A percentile compares a stretch with the other conserved stretches of the same genome.
Conservation (phyloP, 805 yeast species). For the Ogataea salicorniae region DNA sequence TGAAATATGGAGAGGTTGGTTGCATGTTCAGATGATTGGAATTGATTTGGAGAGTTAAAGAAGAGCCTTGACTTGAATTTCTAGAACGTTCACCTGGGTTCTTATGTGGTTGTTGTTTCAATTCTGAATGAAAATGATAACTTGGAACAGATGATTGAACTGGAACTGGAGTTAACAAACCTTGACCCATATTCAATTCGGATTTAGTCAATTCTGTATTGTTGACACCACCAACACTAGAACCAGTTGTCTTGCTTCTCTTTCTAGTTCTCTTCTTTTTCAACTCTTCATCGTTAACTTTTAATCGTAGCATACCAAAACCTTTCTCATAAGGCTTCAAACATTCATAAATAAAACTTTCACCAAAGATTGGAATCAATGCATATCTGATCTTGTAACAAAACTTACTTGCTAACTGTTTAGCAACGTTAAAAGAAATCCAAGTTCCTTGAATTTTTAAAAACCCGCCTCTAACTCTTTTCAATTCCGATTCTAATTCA, state of each 20-base stretch:
- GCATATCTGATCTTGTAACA: slow-evolving; percentile 74
- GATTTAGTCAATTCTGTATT: too few relatives aligned
- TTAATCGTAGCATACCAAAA: slow-evolving; percentile 56
- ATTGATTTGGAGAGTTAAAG: too few relatives aligned
- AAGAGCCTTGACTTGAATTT: too few relatives aligned
- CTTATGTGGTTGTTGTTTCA: too few relatives aligned
- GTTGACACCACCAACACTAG: neutral
- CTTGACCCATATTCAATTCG: too few relatives aligned
- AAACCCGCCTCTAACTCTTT: slow-evolving; percentile 84
- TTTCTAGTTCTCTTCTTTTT: slow-evolving; percentile 19
- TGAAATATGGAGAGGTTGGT: neutral
- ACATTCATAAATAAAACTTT: slow-evolving; percentile 56
- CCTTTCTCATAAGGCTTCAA: slow-evolving; percentile 55
- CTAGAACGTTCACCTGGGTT: too few relatives aligned
- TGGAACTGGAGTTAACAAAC: too few relatives aligned
- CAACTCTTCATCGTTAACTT: slow-evolving; percentile 24
- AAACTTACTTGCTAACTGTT: slow-evolving; percentile 61
- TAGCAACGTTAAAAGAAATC: slow-evolving; percentile 71
- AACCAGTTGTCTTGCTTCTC: slow-evolving; percentile 11
- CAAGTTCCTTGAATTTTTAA: slow-evolving; percentile 93
- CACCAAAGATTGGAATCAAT: slow-evolving; percentile 76
- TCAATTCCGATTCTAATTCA: slow-evolving; percentile 54
- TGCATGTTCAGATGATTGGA: too few relatives aligned
- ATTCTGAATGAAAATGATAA: too few relatives aligned
- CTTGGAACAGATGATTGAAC: too few relatives aligned